Evolutionary conservation across 2,329 filamentous ascomycete genomes (phyloP), one percentile per base, ranked within the genome.

Genomic region (Tolypocladium amazonense): DNA sequence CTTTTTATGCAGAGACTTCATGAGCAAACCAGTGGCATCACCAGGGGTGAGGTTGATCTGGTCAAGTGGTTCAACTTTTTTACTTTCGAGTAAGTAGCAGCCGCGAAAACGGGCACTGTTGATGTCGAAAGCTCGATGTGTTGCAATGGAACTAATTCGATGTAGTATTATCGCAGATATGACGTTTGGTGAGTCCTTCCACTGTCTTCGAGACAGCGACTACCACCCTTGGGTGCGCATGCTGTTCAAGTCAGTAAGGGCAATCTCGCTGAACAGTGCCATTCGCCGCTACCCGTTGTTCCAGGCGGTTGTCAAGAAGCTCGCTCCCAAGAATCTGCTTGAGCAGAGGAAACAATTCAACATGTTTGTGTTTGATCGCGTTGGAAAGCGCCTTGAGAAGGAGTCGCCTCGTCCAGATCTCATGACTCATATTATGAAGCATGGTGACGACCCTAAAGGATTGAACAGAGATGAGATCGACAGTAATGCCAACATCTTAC

Each of bases 1-100:
- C 62, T 76, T 70, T 70, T 79, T 41, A 68, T 79, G 35, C 54
- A 65, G 8, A 70, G 69, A 35, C 63, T 80, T 37, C 67, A 65
- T 33, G 72, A 76, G 30, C 66, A 72, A 9, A 52, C 55, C 45
- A 43, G 59, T 61, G 23, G 62, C 25, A 41, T 41, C 1, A 25
- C 15, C 50, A 61, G 57, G 12, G 57, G 58, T 12, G 7, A 60
- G 2, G 39, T 68, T 45, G 63, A 70, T 39, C 38, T 71, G 55
- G 59, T 62, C 0, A 61, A 62, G 30, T 70, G 64, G 69, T 68
- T 65, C 64, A 67, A 68, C 54, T 68, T 58, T 37, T 61, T 64
- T 20, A 70, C 67, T 4, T 70, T 70, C 38, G 69, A 70, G 50
- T 59, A 45, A 41, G 57, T 55, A 25, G 23, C 23, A 8, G 11